phyloP scores from a whole-genome alignment of 495 filamentous ascomycete species.

The Xylona heveae region DNA sequence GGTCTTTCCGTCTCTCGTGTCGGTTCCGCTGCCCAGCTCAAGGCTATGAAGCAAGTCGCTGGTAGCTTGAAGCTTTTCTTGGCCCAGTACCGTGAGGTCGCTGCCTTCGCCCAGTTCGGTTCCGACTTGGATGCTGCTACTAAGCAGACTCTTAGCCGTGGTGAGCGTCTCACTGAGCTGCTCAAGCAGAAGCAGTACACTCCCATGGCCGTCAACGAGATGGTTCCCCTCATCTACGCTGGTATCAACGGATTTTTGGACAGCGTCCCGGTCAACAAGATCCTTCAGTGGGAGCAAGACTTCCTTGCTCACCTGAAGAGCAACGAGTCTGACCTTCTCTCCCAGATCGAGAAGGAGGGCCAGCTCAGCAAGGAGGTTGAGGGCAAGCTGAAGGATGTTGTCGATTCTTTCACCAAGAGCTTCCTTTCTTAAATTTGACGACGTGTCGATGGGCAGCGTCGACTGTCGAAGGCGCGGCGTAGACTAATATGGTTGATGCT shows the following conservation, averaged over 20 bases:
- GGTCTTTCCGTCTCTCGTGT: conserved; percentile 99
- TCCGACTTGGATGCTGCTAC: conserved; percentile 97
- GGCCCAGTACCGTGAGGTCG: conserved; percentile 99
- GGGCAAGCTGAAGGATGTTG: conserved; percentile 62
- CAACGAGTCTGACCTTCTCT: conserved; percentile 65
- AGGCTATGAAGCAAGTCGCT: conserved; percentile 99
- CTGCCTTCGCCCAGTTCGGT: conserved; percentile 99
- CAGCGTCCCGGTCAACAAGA: conserved; percentile 63
- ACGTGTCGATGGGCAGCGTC: too few relatives aligned
- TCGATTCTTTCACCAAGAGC: conserved; percentile 76
- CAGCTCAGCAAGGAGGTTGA: conserved; percentile 89
- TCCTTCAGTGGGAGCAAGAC: conserved; percentile 81
- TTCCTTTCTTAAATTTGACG: too few relatives aligned
- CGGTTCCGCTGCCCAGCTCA: conserved; percentile 97
- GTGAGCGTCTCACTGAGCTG: conserved; percentile 94
- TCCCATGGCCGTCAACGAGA: conserved; percentile 97
- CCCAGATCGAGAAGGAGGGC: conserved; percentile 89
- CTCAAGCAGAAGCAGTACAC: conserved; percentile 99
- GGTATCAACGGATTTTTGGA: conserved; percentile 97
- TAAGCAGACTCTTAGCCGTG: conserved; percentile 96
- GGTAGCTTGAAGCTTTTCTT: conserved; percentile 99
- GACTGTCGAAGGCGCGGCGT: too few relatives aligned
- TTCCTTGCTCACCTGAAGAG: conserved; percentile 79
- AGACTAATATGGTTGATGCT: too few relatives aligned
- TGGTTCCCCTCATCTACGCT: conserved; percentile 98